Conservation (phyloP, 306 rosid genomes). For the Quillaja saponaria region DNA sequence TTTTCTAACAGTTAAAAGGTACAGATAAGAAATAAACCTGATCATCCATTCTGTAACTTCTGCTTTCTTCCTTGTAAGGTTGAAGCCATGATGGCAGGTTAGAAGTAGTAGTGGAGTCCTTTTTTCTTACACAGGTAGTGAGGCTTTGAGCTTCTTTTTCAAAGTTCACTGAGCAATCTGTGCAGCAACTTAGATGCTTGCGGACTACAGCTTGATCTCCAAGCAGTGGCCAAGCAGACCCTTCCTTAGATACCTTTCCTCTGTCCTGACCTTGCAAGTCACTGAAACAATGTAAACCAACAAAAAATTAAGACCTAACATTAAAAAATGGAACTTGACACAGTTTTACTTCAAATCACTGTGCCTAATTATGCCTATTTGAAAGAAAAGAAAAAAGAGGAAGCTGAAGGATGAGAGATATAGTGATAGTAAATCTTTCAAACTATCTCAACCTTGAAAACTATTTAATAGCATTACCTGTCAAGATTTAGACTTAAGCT, state of each 20-base stretch:
- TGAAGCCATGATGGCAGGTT: conserved; percentile 73
- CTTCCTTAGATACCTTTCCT: conserved; percentile 42
- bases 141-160: conserved; percentile 54
- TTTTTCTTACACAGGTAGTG: conserved; percentile 26
- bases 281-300: conserved; percentile 31
- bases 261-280: conserved; percentile 49
- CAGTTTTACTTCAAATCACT: background rate
- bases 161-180: conserved; percentile 47
- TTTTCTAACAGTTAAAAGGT: background rate
- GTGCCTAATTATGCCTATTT: background rate
- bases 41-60: conserved; percentile 32
- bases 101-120: conserved; percentile 38
- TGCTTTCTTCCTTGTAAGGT: conserved; percentile 56
- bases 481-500: conserved; percentile 70
- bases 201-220: conserved; percentile 28
- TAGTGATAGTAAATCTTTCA: no score
- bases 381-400: background rate
- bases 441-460: background rate
- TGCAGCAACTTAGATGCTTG: conserved; percentile 52
- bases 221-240: conserved; percentile 14
- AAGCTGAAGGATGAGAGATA: background rate
- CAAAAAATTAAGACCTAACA: conserved; percentile 10
- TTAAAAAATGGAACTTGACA: background rate
- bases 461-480: conserved; percentile 44
- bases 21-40: conserved; percentile 37